A percentile compares a stretch with the other conserved stretches of the same genome.
Evolutionary conservation across 2,329 filamentous ascomycete genomes (phyloP).

Genomic region (Dactylellina sp.): DNA sequence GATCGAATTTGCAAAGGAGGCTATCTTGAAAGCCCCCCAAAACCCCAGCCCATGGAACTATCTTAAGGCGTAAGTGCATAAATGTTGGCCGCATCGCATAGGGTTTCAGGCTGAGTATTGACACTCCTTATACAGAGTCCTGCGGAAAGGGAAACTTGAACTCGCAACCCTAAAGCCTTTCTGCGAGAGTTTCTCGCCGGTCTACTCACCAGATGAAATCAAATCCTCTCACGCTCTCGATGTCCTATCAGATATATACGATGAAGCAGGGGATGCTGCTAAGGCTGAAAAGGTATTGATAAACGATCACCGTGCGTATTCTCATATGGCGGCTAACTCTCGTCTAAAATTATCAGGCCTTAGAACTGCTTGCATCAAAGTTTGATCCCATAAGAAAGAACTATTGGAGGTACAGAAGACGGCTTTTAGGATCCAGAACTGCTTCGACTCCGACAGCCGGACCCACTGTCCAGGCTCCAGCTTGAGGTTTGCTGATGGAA

Average conservation of each 20-base stretch:
- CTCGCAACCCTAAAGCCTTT: slow-evolving; percentile 55
- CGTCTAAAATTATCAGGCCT: slow-evolving; percentile 64
- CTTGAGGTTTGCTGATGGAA: slow-evolving; percentile 6
- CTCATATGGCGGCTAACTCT: slow-evolving; percentile 63
- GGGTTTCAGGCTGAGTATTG: slow-evolving; percentile 63
- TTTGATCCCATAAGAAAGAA: slow-evolving; percentile 92
- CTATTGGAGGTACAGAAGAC: slow-evolving; percentile 87
- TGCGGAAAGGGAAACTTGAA: slow-evolving; percentile 34
- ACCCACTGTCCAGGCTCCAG: slow-evolving; percentile 35
- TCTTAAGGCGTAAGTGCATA: slow-evolving; percentile 69
- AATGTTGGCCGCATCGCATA: slow-evolving; percentile 68
- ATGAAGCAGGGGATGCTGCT: slow-evolving; percentile 62
- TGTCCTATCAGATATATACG: slow-evolving; percentile 76
- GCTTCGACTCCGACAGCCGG: slow-evolving; percentile 6
- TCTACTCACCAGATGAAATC: slow-evolving; percentile 58
- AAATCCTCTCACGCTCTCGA: slow-evolving; percentile 74
- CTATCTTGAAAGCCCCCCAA: slow-evolving; percentile 84
- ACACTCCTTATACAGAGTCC: slow-evolving; percentile 66
- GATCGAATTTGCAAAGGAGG: slow-evolving; percentile 77
- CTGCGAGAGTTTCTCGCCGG: slow-evolving; percentile 58
- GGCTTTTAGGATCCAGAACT: slow-evolving; percentile 63
- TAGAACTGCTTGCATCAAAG: slow-evolving; percentile 80
- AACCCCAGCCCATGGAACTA: slow-evolving; percentile 97
- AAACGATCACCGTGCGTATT: slow-evolving; percentile 34
- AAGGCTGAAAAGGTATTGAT: slow-evolving; percentile 41